phyloP scores from a whole-genome alignment of 2,329 filamentous ascomycete species.

The Cladosporium oxysporum region DNA sequence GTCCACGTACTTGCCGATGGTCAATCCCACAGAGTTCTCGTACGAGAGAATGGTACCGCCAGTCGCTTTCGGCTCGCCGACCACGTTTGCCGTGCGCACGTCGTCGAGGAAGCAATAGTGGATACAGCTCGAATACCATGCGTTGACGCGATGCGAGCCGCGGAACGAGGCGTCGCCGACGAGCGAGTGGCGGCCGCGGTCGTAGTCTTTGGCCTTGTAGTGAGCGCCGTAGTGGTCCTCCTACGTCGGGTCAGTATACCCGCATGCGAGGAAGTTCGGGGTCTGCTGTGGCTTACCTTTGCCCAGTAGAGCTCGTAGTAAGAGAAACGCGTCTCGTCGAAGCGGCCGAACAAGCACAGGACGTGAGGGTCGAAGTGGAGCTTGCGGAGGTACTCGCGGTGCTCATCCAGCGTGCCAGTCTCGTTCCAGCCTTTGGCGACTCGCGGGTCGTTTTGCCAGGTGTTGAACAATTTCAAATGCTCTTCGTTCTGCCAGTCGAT shows the following conservation, averaged over 20 bases:
- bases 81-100: constrained; percentile 55
- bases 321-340: constrained; percentile 70
- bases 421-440: constrained; percentile 80
- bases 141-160: constrained; percentile 57
- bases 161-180: constrained; percentile 59
- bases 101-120: constrained; percentile 63
- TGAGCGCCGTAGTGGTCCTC: constrained; percentile 63
- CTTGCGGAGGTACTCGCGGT: constrained; percentile 68
- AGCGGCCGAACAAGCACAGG: constrained; percentile 68
- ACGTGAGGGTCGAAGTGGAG: constrained; percentile 72
- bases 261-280: constrained; percentile 33
- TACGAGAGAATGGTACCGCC: constrained; percentile 71
- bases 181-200: constrained; percentile 62
- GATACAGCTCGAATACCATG: constrained; percentile 60
- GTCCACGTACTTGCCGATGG: constrained; percentile 56
- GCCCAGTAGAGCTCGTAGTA: constrained; percentile 85
- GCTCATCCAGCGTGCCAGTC: constrained; percentile 73
- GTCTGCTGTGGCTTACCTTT: constrained; percentile 40
- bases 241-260: constrained; percentile 37
- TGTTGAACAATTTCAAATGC: constrained; percentile 71
- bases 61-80: constrained; percentile 72
- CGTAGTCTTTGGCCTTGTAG: constrained; percentile 57
- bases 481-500: constrained; percentile 65
- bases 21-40: constrained; percentile 72
- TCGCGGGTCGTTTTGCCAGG: constrained; percentile 81